Percentiles rank a stretch among this genome's conserved stretches.
These are phyloP conservation scores for Crassisporium funariophilum DNA, from an alignment of 768 basidiomycete genomes.

Conservation along the genomic window DNA sequence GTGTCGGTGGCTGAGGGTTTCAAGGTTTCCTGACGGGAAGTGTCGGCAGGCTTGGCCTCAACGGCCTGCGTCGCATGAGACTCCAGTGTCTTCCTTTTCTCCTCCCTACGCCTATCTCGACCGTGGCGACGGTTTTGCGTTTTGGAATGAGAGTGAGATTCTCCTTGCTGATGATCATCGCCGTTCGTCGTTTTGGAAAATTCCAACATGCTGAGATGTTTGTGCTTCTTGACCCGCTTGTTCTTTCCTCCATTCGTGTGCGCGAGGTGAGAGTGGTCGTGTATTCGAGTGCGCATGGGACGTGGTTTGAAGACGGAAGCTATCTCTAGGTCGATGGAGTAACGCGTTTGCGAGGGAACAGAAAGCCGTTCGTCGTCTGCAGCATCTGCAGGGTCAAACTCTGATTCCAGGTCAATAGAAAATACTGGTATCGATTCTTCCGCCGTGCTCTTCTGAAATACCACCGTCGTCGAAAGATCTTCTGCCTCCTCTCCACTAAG, in stretches of 20 bases:
- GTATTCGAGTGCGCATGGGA: slow-evolving; percentile 50
- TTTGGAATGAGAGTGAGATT: slow-evolving; percentile 26
- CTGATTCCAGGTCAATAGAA: slow-evolving; percentile 50
- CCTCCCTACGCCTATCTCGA: slow-evolving; percentile 55
- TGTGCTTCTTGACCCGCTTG: slow-evolving; percentile 43
- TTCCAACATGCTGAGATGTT: slow-evolving; percentile 27
- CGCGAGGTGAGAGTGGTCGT: slow-evolving; percentile 30
- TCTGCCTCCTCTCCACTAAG: slow-evolving; percentile 34
- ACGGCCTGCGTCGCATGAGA: slow-evolving; percentile 27
- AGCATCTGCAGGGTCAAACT: slow-evolving; percentile 28
- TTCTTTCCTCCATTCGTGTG: slow-evolving; percentile 34
- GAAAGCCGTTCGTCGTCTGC: slow-evolving; percentile 30
- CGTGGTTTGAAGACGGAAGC: slow-evolving; percentile 74
- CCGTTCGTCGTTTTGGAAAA: slow-evolving; percentile 5
- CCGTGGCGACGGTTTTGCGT: slow-evolving; percentile 41
- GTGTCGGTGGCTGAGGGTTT: slow-evolving; percentile 10
- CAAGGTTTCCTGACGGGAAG: slow-evolving; percentile 7
- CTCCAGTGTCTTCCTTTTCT: slow-evolving; percentile 41
- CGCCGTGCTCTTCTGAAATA: slow-evolving; percentile 27
- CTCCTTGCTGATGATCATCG: no score
- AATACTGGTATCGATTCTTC: slow-evolving; percentile 36
- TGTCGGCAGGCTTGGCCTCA: slow-evolving; percentile 5
- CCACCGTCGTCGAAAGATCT: slow-evolving; percentile 33
- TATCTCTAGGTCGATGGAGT: slow-evolving; percentile 65
- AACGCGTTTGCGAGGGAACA: slow-evolving; percentile 18